These are phyloP conservation scores for Heracleum sosnowskyi DNA, from an alignment of 129 eudicot genomes.

Conservation along the genomic window DNA sequence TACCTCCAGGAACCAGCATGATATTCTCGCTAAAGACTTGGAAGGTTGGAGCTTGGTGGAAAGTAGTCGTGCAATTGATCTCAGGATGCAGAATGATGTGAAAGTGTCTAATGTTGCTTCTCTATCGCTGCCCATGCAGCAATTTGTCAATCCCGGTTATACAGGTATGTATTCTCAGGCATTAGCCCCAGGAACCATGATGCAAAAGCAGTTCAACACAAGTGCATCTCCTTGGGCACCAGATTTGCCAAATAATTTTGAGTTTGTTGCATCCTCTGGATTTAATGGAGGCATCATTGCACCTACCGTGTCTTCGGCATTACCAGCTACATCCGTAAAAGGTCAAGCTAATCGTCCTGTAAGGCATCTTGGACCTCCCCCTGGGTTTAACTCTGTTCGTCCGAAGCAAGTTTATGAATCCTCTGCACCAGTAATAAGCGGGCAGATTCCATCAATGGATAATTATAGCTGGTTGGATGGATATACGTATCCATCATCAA, in stretches of 20 bases:
- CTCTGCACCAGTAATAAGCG: slow-evolving; percentile 11
- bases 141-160: slow-evolving; percentile 15
- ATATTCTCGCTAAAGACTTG: slow-evolving; percentile 24
- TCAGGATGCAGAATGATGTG: slow-evolving; percentile 25
- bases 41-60: slow-evolving; percentile 33
- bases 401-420: slow-evolving; percentile 34
- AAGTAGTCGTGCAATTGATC: slow-evolving; percentile 34
- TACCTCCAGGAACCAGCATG: slow-evolving; percentile 28
- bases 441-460: slow-evolving; percentile 34
- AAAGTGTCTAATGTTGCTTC: slow-evolving; percentile 17
- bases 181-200: slow-evolving; percentile 20
- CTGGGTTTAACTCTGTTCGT: slow-evolving; percentile 53
- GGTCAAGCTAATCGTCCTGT: slow-evolving; percentile 33
- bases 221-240: slow-evolving; percentile 6
- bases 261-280: slow-evolving; percentile 25
- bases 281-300: slow-evolving; percentile 18
- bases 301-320: slow-evolving; percentile 1
- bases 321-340: slow-evolving; percentile 29
- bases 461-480: slow-evolving; percentile 51
- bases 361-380: slow-evolving; percentile 67
- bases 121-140: slow-evolving; percentile 20
- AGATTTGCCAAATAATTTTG: slow-evolving; percentile 11
- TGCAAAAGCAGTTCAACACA: slow-evolving; percentile 17
- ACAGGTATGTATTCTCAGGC: slow-evolving; percentile 14
- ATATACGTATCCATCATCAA: slow-evolving; percentile 39